These are phyloP conservation scores for Trichosporon ovoides DNA, from an alignment of 1,284 basidiomycete species.

Conservation along the genomic window DNA sequence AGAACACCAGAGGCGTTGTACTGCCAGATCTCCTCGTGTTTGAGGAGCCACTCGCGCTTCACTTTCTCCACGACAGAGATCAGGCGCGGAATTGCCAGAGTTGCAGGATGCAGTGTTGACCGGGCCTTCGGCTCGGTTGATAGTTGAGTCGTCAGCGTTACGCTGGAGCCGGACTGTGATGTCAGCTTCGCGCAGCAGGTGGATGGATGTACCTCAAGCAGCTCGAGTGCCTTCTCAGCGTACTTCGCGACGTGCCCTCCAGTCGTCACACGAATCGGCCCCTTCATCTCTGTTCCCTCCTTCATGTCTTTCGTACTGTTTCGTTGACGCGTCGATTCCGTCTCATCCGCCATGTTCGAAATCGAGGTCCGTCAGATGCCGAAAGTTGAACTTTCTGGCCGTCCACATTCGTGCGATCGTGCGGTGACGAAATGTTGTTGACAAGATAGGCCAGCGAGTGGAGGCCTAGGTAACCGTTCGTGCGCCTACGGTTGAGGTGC, in stretches of 20 bases:
- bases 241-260: slow-evolving; percentile 60
- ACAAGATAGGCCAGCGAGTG: no score
- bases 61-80: slow-evolving; percentile 75
- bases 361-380: no score
- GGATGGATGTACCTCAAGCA: slow-evolving; percentile 54
- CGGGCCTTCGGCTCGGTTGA: slow-evolving; percentile 15
- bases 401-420: no score
- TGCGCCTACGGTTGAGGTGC: background rate
- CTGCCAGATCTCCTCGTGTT: slow-evolving; percentile 60
- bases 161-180: slow-evolving; percentile 54
- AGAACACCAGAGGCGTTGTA: slow-evolving; percentile 67
- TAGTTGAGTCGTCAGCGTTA: slow-evolving; percentile 6
- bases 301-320: background rate
- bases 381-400: no score
- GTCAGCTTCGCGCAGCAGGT: background rate
- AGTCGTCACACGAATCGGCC: slow-evolving; percentile 58
- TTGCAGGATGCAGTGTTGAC: slow-evolving; percentile 40
- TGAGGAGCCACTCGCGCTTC: slow-evolving; percentile 62
- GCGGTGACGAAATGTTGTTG: no score
- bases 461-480: background rate
- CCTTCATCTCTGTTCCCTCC: background rate
- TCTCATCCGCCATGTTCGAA: no score
- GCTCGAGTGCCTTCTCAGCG: slow-evolving; percentile 59
- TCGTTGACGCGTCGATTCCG: no score
- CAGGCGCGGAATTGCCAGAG: slow-evolving; percentile 59